Conservation (phyloP, 176 grass and related monocot species). For the Hordeum marinum region DNA sequence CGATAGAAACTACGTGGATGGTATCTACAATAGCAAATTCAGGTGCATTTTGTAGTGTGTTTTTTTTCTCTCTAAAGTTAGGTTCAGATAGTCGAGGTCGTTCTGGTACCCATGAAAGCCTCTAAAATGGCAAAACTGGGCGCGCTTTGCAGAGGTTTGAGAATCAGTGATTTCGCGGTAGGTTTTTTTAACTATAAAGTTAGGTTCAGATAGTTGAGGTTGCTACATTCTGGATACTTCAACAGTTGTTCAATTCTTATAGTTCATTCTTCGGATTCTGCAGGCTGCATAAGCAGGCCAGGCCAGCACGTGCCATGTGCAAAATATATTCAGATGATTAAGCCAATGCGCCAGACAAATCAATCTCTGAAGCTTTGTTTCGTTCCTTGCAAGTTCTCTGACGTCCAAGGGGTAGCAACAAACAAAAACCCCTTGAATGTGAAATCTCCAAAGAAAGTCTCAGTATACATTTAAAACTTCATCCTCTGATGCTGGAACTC, state of each 20-base stretch:
- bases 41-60: neutral
- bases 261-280: neutral
- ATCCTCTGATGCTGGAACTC: neutral
- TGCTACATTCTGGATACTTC: neutral
- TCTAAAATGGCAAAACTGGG: too few species aligned
- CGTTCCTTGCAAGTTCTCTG: neutral
- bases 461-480: neutral
- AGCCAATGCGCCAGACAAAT: neutral
- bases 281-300: neutral
- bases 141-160: neutral
- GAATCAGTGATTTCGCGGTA: neutral
- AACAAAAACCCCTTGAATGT: constrained; percentile 22
- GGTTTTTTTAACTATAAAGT: neutral
- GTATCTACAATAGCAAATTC: too few species aligned
- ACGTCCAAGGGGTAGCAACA: constrained; percentile 21
- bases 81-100: too few species aligned
- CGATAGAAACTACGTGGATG: too few species aligned
- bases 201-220: too few species aligned
- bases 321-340: neutral
- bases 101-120: too few species aligned
- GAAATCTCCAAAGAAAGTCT: constrained; percentile 19
- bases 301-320: neutral
- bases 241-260: neutral
- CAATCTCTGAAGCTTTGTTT: neutral
- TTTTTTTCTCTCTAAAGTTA: too few species aligned